Evolutionary conservation across 352 stramenopile species (phyloP).

Genomic region (Phytophthora foliorum): DNA sequence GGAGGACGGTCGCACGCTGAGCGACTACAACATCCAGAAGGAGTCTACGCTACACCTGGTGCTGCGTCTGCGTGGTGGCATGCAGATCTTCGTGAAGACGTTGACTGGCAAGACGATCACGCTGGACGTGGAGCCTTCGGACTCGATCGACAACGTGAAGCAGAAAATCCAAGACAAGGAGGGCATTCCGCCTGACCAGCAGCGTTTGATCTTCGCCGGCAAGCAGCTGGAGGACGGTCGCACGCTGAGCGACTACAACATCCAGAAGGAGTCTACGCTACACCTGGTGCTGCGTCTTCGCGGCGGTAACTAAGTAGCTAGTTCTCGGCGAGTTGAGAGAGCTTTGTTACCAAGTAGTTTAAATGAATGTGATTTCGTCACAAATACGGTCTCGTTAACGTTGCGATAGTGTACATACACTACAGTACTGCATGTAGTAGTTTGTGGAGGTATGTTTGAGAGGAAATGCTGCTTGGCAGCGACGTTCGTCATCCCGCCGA

Average conservation of each 20-base stretch:
- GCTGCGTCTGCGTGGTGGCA: constrained; percentile 9
- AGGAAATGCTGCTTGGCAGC: no score
- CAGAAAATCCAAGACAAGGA: constrained; percentile 39
- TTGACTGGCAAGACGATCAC: constrained; percentile 37
- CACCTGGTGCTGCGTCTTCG: constrained; percentile 35
- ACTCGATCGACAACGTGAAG: constrained; percentile 38
- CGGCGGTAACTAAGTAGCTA: constrained; percentile 17
- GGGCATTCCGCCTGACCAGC: constrained; percentile 34
- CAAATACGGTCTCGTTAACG: background rate
- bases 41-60: constrained; percentile 15
- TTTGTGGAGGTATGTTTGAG: no score
- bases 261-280: constrained; percentile 41
- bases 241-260: constrained; percentile 40
- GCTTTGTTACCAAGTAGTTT: no score
- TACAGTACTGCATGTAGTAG: no score
- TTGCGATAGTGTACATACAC: no score
- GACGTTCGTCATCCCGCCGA: no score
- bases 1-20: constrained; percentile 16
- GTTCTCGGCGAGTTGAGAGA: background rate
- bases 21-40: constrained; percentile 23
- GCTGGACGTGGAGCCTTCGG: constrained; percentile 30
- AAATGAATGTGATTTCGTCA: constrained; percentile 20
- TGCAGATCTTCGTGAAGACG: constrained; percentile 32
- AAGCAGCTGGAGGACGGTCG: constrained; percentile 37
- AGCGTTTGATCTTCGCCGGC: constrained; percentile 34